Conservation (phyloP, 441 rosid species). For the Pelargonium citronellum region DNA sequence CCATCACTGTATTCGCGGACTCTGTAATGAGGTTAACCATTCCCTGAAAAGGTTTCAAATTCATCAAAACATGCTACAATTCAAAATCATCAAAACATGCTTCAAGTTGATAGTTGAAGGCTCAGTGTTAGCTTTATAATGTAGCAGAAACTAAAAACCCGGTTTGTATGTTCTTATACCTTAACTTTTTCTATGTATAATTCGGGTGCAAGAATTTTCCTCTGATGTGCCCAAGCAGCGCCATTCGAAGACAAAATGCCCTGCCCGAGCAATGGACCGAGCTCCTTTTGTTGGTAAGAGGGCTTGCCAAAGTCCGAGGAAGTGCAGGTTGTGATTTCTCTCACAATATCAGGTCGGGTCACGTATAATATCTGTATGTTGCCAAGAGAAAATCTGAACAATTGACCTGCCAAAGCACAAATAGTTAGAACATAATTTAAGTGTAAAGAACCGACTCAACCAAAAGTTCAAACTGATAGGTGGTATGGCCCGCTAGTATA, state of each 20-base stretch:
- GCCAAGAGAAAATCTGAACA: constrained; percentile 37
- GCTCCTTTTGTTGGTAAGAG: constrained; percentile 37
- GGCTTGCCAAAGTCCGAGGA: constrained; percentile 48
- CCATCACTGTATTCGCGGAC: constrained; percentile 27
- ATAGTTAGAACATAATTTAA: no score
- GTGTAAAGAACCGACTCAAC: neutral
- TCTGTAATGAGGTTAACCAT: constrained; percentile 34
- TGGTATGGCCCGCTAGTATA: no score
- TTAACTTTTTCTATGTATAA: constrained; percentile 46
- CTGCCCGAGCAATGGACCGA: constrained; percentile 44
- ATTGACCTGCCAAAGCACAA: constrained; percentile 24
- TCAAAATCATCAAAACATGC: neutral
- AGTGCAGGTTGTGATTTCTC: constrained; percentile 36
- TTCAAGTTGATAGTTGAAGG: no score
- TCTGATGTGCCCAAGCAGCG: constrained; percentile 38
- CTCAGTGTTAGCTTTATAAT: neutral
- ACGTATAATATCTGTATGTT: constrained; percentile 31
- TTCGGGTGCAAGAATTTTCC: constrained; percentile 47
- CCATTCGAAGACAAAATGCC: constrained; percentile 53
- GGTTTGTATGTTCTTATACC: constrained; percentile 19
- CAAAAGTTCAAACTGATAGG: neutral
- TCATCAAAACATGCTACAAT: neutral
- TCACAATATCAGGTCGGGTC: constrained; percentile 33
- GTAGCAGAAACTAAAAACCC: neutral
- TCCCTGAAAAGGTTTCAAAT: constrained; percentile 22